Evolutionary conservation across 306 rosid species (phyloP), one percentile per base, ranked within the genome.

Genomic region (Hylodesmum podocarpum): DNA sequence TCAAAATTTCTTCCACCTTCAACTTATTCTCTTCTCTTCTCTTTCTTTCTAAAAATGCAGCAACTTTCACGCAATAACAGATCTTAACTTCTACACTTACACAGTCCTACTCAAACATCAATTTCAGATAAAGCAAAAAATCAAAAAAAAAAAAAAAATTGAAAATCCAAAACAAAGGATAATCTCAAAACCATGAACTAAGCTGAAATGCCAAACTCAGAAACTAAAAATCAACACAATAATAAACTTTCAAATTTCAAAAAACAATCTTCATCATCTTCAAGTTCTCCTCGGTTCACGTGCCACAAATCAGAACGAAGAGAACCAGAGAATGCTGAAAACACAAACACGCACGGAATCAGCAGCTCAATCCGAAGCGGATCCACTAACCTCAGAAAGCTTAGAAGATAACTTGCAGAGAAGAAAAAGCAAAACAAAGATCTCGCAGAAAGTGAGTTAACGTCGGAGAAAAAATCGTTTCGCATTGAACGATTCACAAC

Each of bases 301-400:
- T 75, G 71, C 53, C 70, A 3, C 6, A 11, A 39, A 34, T 0
- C 40, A 29, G 24, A 80, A 58, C 2, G 9, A 29, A 3, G 9
- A 29, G 18, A 33, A n/a, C 55, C 16, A 79, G 6, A 34, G 29
- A 11, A 69, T 0, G 41, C 49, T 51, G 4, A 53, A 51, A 81
- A 44, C 43, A 54, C 39, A 33, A 72, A 65, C 15, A 51, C 3
- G 9, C 5, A 28, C 75, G 33, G 21, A 70, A 59, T 43, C 50
- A 29, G 3, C 27, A 24, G 24, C 66, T 34, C 8, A 19, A 1
- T 37, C 13, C 27, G 46, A 58, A 70, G 79, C 69, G 29, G 86
- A 88, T 86, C 86, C 75, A 78, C 97, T 84, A 46, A 90, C 97
- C 96, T 81, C 64, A 59, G 62, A 41, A 5, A 81, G 15, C 31